Conservation (phyloP, 306 rosid species). For the Argentina anserina region DNA sequence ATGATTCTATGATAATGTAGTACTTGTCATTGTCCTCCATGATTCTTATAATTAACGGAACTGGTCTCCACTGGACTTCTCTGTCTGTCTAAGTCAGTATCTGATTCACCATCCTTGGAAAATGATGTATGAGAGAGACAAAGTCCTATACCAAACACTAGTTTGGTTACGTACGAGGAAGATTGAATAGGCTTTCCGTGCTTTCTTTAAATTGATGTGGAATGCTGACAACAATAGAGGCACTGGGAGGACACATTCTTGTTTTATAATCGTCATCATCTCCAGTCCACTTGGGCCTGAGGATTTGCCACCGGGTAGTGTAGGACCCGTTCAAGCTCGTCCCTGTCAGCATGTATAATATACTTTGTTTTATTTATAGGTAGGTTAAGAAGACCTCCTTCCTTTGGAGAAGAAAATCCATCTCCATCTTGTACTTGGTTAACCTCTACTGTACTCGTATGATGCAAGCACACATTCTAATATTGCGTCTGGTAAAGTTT, state of each 20-base stretch:
- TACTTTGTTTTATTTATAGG: background rate
- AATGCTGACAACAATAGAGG: constrained; percentile 2
- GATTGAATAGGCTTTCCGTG: background rate
- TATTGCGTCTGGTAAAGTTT: no score
- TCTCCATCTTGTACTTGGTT: background rate
- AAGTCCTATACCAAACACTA: background rate
- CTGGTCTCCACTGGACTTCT: constrained; percentile 6
- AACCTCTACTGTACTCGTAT: no score
- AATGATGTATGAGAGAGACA: constrained; percentile 23
- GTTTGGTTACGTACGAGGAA: background rate
- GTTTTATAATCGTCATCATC: background rate
- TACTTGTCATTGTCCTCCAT: background rate
- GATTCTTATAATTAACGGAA: constrained; percentile 1
- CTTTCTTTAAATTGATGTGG: background rate
- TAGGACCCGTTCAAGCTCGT: background rate
- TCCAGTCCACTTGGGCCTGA: background rate
- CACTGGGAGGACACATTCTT: background rate
- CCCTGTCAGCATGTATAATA: background rate
- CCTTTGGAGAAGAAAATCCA: background rate
- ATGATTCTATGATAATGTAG: background rate
- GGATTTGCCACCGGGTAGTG: background rate
- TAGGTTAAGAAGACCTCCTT: background rate
- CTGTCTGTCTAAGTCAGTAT: constrained; percentile 23
- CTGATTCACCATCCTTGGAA: constrained; percentile 32
- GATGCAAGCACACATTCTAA: no score